phyloP scores from a whole-genome alignment of 345 rosid species.

The Hirschfeldia incana region DNA sequence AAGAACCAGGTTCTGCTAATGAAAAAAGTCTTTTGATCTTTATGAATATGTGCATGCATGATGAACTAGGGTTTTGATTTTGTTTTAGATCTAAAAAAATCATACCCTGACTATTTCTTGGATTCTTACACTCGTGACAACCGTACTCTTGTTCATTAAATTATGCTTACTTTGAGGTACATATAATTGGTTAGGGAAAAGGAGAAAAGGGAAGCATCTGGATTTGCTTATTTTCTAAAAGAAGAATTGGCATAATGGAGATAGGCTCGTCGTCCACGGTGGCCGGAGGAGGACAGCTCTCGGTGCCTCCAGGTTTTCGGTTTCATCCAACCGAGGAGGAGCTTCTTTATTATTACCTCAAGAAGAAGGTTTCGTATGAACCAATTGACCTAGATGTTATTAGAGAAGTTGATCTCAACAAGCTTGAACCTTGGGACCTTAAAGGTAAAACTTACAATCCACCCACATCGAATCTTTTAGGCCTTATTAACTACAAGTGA shows the following conservation, averaged over 20 bases:
- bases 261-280: constrained; percentile 44
- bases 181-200: constrained; percentile 30
- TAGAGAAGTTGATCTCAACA: constrained; percentile 96
- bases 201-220: constrained; percentile 14
- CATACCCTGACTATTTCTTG: constrained; percentile 6
- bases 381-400: constrained; percentile 93
- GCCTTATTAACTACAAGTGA: constrained; percentile 11
- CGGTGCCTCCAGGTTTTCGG: constrained; percentile 97
- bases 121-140: constrained; percentile 2
- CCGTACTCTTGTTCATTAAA: neutral
- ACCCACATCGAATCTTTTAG: neutral
- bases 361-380: constrained; percentile 94
- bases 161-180: neutral
- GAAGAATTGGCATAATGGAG: constrained; percentile 31
- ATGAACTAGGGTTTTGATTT: constrained; percentile 26
- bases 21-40: constrained; percentile 1
- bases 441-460: constrained; percentile 52
- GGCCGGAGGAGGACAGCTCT: constrained; percentile 68
- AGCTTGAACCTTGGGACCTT: constrained; percentile 99
- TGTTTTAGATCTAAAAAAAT: neutral
- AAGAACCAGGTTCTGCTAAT: constrained; percentile 6
- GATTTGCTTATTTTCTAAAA: neutral
- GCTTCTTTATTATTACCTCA: constrained; percentile 87
- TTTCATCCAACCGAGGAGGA: constrained; percentile 98
- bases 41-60: constrained; percentile 35